phyloP scores from a whole-genome alignment of 192 early-diverging fungal genomes.

The Entomortierella parvispora region DNA sequence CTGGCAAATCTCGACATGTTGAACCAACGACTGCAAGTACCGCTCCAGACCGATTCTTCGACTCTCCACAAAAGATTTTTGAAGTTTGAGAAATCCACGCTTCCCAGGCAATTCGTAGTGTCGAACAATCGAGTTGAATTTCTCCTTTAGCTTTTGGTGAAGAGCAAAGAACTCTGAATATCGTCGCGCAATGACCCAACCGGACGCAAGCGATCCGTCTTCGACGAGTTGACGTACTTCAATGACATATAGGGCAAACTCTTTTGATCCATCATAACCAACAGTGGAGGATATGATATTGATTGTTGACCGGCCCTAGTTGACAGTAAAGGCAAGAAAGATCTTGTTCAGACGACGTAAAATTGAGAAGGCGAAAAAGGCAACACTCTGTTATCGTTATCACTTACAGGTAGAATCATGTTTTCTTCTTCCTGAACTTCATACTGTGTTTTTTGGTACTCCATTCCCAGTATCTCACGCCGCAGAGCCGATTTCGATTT shows the following conservation, averaged over 20 bases:
- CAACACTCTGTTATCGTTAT: background rate
- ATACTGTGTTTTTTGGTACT: slow-evolving; percentile 73
- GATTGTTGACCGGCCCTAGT: slow-evolving; percentile 60
- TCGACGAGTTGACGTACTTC: slow-evolving; percentile 72
- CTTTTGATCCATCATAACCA: slow-evolving; percentile 60
- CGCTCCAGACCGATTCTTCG: slow-evolving; percentile 72
- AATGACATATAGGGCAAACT: slow-evolving; percentile 71
- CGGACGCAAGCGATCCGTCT: slow-evolving; percentile 63
- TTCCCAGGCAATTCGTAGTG: slow-evolving; percentile 80
- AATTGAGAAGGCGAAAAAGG: background rate
- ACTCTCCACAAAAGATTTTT: slow-evolving; percentile 74
- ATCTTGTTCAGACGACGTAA: background rate
- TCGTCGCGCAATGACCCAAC: slow-evolving; percentile 81
- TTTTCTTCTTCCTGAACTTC: slow-evolving; percentile 69
- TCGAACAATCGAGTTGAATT: slow-evolving; percentile 65
- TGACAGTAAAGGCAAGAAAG: background rate
- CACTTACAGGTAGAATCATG: slow-evolving; percentile 60
- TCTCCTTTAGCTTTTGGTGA: slow-evolving; percentile 73
- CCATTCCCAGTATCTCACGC: slow-evolving; percentile 65
- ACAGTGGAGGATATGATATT: slow-evolving; percentile 62
- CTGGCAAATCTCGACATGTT: slow-evolving; percentile 66
- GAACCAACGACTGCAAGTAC: slow-evolving; percentile 74
- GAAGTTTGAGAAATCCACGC: slow-evolving; percentile 72
- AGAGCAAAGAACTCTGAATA: slow-evolving; percentile 89
- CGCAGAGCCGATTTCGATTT: slow-evolving; percentile 64